A percentile compares a stretch with the other conserved stretches of the same genome.
phyloP scores from a whole-genome alignment of 306 rosid species.

The Quercus robur region DNA sequence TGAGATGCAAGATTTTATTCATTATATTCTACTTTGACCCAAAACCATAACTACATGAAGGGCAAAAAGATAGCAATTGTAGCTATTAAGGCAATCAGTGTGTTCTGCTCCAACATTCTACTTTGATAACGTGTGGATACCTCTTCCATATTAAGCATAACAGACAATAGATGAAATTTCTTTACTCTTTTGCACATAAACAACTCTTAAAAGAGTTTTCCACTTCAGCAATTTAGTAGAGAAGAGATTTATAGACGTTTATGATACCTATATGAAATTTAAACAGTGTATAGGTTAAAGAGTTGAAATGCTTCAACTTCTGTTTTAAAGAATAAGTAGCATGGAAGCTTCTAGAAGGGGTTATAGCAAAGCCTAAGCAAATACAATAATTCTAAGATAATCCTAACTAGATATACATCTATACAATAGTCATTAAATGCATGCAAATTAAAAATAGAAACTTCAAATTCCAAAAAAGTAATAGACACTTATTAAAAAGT shows the following conservation, averaged over 20 bases:
- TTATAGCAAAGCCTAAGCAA: background rate
- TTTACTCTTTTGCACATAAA: background rate
- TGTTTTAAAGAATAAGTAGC: background rate
- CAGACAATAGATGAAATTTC: background rate
- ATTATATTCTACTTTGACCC: background rate
- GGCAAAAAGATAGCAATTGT: background rate
- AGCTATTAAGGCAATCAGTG: background rate
- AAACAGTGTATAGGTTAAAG: background rate
- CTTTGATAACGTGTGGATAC: background rate
- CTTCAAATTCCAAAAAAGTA: background rate
- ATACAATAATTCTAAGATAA: background rate
- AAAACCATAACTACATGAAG: background rate
- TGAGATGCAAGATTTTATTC: background rate
- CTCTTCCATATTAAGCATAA: background rate
- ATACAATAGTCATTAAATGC: background rate
- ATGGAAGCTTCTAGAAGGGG: background rate
- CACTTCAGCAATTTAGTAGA: background rate
- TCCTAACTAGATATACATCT: too few species aligned
- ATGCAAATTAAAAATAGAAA: background rate
- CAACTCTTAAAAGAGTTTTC: background rate
- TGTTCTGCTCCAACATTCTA: background rate
- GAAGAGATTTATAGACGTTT: background rate
- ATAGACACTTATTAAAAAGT: background rate
- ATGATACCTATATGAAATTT: background rate
- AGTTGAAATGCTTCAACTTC: background rate